These are phyloP conservation scores for Thozetella sp. DNA, from an alignment of 495 filamentous ascomycete genomes.

Conservation along the genomic window DNA sequence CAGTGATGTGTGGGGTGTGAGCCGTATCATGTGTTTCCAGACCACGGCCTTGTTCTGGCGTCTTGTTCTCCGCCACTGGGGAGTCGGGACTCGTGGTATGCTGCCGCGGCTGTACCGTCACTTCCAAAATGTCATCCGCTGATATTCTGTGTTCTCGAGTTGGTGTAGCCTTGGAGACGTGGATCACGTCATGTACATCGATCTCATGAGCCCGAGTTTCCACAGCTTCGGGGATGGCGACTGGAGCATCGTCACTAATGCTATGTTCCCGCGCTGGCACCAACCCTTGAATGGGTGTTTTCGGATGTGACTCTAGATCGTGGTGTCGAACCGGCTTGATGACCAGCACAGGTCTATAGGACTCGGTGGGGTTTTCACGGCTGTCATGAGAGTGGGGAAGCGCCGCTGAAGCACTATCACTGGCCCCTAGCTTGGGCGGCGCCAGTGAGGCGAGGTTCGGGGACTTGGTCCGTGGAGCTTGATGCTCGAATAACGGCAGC, in stretches of 20 bases:
- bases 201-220: background rate
- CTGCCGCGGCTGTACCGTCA: background rate
- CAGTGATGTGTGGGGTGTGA: background rate
- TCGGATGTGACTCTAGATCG: background rate
- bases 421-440: background rate
- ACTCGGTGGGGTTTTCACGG: background rate
- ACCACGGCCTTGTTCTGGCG: background rate
- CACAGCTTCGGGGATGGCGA: background rate
- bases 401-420: background rate
- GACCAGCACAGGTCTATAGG: background rate
- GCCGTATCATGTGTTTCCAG: background rate
- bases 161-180: background rate
- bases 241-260: background rate
- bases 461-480: background rate
- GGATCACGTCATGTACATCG: background rate
- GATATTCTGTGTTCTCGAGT: constrained; percentile 3
- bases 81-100: constrained; percentile 10
- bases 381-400: background rate
- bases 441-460: background rate
- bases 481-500: background rate
- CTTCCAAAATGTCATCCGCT: constrained; percentile 5
- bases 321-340: background rate
- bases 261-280: background rate
- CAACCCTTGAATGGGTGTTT: background rate
- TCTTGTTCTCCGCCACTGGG: background rate